phyloP scores from a whole-genome alignment of 306 rosid genomes.

The Castanea crenata region DNA sequence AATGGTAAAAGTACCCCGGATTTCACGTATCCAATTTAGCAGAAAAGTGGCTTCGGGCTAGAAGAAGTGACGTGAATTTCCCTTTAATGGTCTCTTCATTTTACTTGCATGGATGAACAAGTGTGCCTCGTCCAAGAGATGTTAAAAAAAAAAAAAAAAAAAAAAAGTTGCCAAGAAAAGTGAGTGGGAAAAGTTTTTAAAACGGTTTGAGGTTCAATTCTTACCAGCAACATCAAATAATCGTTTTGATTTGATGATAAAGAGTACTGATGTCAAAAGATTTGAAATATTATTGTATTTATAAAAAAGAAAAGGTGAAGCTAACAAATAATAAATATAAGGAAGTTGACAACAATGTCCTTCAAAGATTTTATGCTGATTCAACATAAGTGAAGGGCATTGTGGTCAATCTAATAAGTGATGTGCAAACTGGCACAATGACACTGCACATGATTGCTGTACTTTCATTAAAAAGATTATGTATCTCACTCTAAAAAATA shows the following conservation, averaged over 20 bases:
- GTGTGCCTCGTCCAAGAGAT: background rate
- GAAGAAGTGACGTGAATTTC: conserved; percentile 21
- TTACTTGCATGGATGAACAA: conserved; percentile 25
- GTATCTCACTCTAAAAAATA: too few relatives aligned
- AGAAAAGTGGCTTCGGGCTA: conserved; percentile 19
- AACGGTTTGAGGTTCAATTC: fast-evolving
- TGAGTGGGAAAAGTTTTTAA: too few relatives aligned
- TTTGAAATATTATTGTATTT: too few relatives aligned
- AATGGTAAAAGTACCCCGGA: conserved; percentile 35
- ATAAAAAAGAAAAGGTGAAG: background rate
- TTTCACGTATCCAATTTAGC: conserved; percentile 38
- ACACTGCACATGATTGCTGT: background rate
- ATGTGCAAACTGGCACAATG: background rate
- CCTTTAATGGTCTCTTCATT: conserved; percentile 14
- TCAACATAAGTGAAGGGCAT: background rate
- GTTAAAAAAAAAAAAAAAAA: too few relatives aligned
- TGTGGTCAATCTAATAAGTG: background rate
- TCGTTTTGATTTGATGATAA: too few relatives aligned
- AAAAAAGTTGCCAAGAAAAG: too few relatives aligned
- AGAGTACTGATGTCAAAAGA: too few relatives aligned
- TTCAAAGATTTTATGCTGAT: background rate
- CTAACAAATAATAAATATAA: background rate
- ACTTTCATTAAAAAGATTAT: too few relatives aligned
- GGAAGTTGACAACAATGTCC: background rate
- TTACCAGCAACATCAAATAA: too few relatives aligned